phyloP scores from a whole-genome alignment of 1,284 basidiomycete genomes.

The Ganoderma meredithae region DNA sequence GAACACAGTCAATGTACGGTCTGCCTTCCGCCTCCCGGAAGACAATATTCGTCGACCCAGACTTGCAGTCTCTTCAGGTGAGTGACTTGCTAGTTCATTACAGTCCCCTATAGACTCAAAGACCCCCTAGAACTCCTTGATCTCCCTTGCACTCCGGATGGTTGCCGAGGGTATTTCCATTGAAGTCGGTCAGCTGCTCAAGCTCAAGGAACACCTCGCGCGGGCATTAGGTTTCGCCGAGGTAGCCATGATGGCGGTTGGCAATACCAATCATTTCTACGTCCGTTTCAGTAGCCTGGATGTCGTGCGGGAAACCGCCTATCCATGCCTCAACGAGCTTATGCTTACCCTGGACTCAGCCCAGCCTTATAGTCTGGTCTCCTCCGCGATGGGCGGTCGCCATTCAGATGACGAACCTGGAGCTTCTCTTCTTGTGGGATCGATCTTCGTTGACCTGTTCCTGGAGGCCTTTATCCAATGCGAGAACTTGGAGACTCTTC shows the following conservation, averaged over 20 bases:
- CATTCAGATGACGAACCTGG: conserved; percentile 52
- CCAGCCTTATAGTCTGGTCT: conserved; percentile 53
- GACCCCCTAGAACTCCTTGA: conserved; percentile 54
- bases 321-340: conserved; percentile 66
- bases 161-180: conserved; percentile 65
- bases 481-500: conserved; percentile 52
- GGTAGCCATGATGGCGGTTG: conserved; percentile 52
- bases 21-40: conserved; percentile 42
- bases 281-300: conserved; percentile 58
- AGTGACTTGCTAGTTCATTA: conserved; percentile 25
- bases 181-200: conserved; percentile 59
- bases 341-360: conserved; percentile 65
- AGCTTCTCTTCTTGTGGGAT: conserved; percentile 60
- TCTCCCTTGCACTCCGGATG: conserved; percentile 69
- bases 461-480: conserved; percentile 57
- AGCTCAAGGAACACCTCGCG: conserved; percentile 68
- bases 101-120: not conserved
- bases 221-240: conserved; percentile 62
- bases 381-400: conserved; percentile 57
- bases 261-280: conserved; percentile 56
- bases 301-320: conserved; percentile 50
- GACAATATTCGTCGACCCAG: conserved; percentile 47
- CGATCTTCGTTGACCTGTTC: conserved; percentile 65
- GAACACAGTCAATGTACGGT: conserved; percentile 54
- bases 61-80: conserved; percentile 57